phyloP scores from a whole-genome alignment of 108 stramenopile species.

The Cyclotella kingstonii region DNA sequence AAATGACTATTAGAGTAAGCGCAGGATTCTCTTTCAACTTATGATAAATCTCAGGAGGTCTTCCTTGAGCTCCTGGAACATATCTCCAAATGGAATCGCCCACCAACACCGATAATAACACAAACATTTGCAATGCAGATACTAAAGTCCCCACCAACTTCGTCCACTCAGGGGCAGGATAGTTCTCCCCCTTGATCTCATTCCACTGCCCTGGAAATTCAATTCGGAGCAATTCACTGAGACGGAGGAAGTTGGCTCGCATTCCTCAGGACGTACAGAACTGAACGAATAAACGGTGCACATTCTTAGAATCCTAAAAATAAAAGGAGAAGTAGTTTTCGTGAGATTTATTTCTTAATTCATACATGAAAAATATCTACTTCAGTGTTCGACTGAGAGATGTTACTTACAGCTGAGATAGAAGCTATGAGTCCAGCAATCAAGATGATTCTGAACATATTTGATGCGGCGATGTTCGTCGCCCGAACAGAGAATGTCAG shows the following conservation, averaged over 20 bases:
- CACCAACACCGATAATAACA: constrained; percentile 24
- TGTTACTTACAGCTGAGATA: constrained; percentile 3
- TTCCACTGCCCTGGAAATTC: constrained; percentile 48
- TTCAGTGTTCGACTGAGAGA: not conserved
- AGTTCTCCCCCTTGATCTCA: constrained; percentile 34
- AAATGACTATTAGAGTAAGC: constrained; percentile 30
- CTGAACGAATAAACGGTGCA: constrained; percentile 36
- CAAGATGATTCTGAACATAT: not conserved
- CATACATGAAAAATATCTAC: not conserved
- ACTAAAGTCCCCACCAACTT: constrained; percentile 15
- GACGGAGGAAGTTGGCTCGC: constrained; percentile 45
- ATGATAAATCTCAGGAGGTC: constrained; percentile 40
- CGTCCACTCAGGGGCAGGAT: constrained; percentile 42
- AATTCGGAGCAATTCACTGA: constrained; percentile 29
- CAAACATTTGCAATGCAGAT: constrained; percentile 37
- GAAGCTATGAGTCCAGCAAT: constrained; percentile 1
- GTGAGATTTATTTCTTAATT: not conserved
- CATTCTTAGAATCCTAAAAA: constrained; percentile 14
- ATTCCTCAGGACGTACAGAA: constrained; percentile 52
- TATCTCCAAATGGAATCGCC: constrained; percentile 42
- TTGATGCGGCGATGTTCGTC: no score
- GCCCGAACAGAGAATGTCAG: no score
- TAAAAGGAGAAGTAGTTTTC: not conserved
- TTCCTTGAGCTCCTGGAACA: constrained; percentile 22
- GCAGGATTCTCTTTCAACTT: constrained; percentile 45